Percentiles rank a stretch among this genome's conserved stretches.
Conservation (phyloP, 345 rosid species). For the Citrus inodora region DNA sequence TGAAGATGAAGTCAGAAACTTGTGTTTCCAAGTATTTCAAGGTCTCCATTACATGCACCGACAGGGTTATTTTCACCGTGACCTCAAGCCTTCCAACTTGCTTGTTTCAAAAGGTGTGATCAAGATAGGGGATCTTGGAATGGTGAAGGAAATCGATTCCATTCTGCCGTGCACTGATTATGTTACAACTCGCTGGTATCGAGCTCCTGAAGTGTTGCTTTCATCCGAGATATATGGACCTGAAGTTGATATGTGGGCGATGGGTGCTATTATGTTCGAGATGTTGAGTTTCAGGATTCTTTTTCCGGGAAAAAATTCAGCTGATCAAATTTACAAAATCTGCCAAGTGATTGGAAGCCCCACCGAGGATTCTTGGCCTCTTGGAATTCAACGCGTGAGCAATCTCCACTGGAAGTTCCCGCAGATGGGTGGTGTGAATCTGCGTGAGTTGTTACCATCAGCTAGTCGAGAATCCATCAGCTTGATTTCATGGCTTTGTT, state of each 20-base stretch:
- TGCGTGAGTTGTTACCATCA: constrained; percentile 19
- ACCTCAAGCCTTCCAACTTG: constrained; percentile 47
- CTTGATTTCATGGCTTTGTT: constrained; percentile 4
- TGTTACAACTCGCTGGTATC: constrained; percentile 47
- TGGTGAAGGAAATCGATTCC: no score
- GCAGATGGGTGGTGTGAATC: constrained; percentile 14
- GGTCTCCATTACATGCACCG: constrained; percentile 37
- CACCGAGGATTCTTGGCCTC: constrained; percentile 34
- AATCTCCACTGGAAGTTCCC: constrained; percentile 38
- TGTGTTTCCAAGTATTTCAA: no score
- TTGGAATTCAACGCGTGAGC: neutral
- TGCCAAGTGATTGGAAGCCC: constrained; percentile 43
- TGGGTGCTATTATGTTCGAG: no score
- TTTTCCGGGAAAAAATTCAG: constrained; percentile 23
- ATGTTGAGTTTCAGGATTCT: no score
- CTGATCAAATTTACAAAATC: constrained; percentile 37
- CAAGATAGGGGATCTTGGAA: no score
- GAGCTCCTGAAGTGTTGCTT: constrained; percentile 50
- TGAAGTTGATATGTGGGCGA: no score
- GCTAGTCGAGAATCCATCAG: neutral
- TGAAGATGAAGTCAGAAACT: constrained; percentile 16
- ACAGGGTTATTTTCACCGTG: constrained; percentile 47
- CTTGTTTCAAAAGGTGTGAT: constrained; percentile 15
- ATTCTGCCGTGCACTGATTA: neutral
- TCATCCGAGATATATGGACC: constrained; percentile 14